A percentile compares a stretch with the other conserved stretches of the same genome.
Evolutionary conservation across 495 filamentous ascomycete species (phyloP).

Genomic region (Neurospora pannonica): DNA sequence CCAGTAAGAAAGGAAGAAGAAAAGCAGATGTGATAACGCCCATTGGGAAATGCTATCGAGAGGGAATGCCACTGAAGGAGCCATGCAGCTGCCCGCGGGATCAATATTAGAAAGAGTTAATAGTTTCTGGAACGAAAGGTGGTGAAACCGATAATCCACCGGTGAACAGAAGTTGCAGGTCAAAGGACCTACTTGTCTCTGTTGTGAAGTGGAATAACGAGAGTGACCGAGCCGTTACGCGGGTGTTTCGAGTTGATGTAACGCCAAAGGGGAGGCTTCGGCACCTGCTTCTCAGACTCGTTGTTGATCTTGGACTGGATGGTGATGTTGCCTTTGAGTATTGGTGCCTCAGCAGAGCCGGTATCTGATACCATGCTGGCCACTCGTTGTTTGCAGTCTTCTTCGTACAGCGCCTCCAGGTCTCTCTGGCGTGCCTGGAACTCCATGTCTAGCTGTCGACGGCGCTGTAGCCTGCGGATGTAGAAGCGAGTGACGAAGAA

Average conservation of each 20-base stretch:
- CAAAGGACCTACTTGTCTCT: background rate
- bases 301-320: background rate
- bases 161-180: background rate
- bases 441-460: slow-evolving; percentile 13
- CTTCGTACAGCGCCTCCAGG: background rate
- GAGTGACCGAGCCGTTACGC: slow-evolving; percentile 1
- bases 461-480: slow-evolving; percentile 10
- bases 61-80: background rate
- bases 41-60: background rate
- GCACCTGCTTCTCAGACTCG: background rate
- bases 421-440: slow-evolving; percentile 6
- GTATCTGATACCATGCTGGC: background rate
- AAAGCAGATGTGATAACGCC: background rate
- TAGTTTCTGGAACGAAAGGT: background rate
- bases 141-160: background rate
- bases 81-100: background rate
- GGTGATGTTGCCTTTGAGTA: background rate
- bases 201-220: background rate
- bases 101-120: background rate
- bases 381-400: background rate
- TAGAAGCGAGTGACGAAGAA: slow-evolving; percentile 10
- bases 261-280: slow-evolving; percentile 9
- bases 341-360: background rate
- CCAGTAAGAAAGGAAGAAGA: background rate
- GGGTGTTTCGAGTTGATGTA: slow-evolving; percentile 16